phyloP scores from a whole-genome alignment of 441 rosid species.

The Syzygium malaccense region DNA sequence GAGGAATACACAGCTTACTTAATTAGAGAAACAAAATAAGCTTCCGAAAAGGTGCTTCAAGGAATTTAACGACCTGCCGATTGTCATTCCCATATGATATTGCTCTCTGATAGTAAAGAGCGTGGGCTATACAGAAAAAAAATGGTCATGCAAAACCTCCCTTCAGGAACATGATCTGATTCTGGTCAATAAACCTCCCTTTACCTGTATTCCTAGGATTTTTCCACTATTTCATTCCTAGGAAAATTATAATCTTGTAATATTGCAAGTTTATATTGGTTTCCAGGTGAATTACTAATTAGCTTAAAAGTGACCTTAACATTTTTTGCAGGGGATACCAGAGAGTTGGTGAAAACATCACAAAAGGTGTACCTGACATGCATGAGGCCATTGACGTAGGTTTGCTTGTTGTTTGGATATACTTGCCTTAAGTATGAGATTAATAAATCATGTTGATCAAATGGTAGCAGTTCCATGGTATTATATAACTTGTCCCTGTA shows the following conservation, averaged over 20 bases:
- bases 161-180: neutral
- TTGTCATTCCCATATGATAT: neutral
- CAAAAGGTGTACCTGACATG: conserved; percentile 68
- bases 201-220: neutral
- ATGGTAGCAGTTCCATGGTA: neutral
- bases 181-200: neutral
- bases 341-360: conserved; percentile 75
- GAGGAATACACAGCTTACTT: neutral
- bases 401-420: neutral
- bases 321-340: conserved; percentile 81
- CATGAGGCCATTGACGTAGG: conserved; percentile 90
- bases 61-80: neutral
- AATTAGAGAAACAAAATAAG: neutral
- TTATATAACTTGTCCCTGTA: neutral
- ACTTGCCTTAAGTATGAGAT: neutral
- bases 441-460: neutral
- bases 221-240: neutral
- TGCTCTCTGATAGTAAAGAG: neutral
- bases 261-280: neutral
- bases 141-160: neutral
- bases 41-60: neutral
- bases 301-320: neutral
- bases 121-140: neutral
- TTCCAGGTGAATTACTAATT: neutral
- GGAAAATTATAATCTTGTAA: neutral